phyloP scores from a whole-genome alignment of 495 filamentous ascomycete genomes.

The Rhypophila decipiens region DNA sequence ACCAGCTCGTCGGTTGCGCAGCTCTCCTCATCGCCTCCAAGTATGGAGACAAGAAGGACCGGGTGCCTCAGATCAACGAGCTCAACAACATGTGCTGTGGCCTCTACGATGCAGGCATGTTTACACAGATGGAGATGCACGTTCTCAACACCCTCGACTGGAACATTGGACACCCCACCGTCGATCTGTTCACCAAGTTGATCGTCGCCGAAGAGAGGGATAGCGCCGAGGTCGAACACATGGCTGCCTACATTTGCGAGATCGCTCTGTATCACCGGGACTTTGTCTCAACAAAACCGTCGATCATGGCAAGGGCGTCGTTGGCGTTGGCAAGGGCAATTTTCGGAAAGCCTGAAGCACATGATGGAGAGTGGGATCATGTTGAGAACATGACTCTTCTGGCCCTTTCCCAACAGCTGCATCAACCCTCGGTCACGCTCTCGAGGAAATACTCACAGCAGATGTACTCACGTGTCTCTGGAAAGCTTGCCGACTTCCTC shows the following conservation, averaged over 20 bases:
- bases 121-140: slow-evolving; percentile 99
- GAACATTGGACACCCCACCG: slow-evolving; percentile 91
- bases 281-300: slow-evolving; percentile 84
- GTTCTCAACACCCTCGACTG: slow-evolving; percentile 96
- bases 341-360: slow-evolving; percentile 68
- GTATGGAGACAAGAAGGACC: slow-evolving; percentile 97
- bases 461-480: slow-evolving; percentile 75
- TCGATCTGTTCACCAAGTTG: slow-evolving; percentile 85
- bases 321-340: slow-evolving; percentile 83
- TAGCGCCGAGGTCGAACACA: slow-evolving; percentile 85
- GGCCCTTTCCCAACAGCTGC: slow-evolving; percentile 79
- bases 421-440: slow-evolving; percentile 79
- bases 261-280: slow-evolving; percentile 94
- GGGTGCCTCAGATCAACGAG: slow-evolving; percentile 90
- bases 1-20: slow-evolving; percentile 94
- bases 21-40: slow-evolving; percentile 95
- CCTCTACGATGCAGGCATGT: slow-evolving; percentile 98
- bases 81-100: slow-evolving; percentile 98
- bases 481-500: slow-evolving; percentile 79
- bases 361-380: slow-evolving; percentile 71
- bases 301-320: slow-evolving; percentile 81
- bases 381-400: slow-evolving; percentile 73
- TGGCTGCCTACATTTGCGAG: slow-evolving; percentile 89
- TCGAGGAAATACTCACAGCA: slow-evolving; percentile 80
- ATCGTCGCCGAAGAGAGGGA: slow-evolving; percentile 60